Evolutionary conservation across 495 filamentous ascomycete species (phyloP), one percentile per base, ranked within the genome.

Genomic region (Xylaria bambusicola): DNA sequence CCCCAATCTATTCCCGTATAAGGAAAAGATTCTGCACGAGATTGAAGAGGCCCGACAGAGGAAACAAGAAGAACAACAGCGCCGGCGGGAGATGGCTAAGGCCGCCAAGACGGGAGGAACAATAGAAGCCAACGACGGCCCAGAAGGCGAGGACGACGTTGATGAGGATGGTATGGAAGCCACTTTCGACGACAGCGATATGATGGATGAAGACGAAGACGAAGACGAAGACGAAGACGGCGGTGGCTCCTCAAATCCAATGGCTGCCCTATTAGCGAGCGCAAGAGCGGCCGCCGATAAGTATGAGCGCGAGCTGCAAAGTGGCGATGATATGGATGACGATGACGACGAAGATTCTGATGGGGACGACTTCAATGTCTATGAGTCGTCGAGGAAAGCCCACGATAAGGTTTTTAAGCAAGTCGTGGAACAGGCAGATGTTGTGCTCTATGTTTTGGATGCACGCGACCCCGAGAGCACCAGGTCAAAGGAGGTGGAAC

Each of bases 391-490:
- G 52, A 83, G 92, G 63, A 88, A 86, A 69, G 86, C 90, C 35
- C 96, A 92, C 76, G 91, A 96, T 80, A 96, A 96, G 77, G 86
- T 93, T 64, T 98, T 97, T 83, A 96, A 97, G 80, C 84, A 89
- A 67, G 91, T 97, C n/a, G 85, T 95, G 24, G 88, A 92, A 27
- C 81, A 86, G 33, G 89, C 93, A 23, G 93, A 98, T 69, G 92
- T 98, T 15, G 76, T 98, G 27, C 85, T 98, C 57, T 98, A 98
- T 73, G 90, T 98, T 57, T 85, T 98, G 45, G 93, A 98, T 67
- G 93, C 93, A 44, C 86, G 93, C 50, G 92, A 98, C 67, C 93
- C 93, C 18, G 86, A 95, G 66, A 90, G 91, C 27, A 97, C 93
- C 24, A 83, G 93, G 51, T 98, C 93, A 2, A 88, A 86, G 66